Base-by-base conservation (phyloP, 2,329 filamentous ascomycete species). In the Verticillium dahliae region DNA sequence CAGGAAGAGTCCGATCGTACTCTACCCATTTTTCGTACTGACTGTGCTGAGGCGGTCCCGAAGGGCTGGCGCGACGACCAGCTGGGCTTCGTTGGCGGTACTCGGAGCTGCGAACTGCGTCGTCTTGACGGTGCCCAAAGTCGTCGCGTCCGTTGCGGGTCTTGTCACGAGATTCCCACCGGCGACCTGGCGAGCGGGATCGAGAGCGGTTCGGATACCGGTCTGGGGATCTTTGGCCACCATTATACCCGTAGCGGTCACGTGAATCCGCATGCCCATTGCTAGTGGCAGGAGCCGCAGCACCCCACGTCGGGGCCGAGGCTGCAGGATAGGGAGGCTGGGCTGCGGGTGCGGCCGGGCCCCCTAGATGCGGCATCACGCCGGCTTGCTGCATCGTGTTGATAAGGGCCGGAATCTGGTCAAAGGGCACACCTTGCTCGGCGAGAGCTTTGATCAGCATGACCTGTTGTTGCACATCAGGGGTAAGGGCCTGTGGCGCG, bases 1-100 rank as follows among this genome's bases (percentile, higher is more conserved):
- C 80, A 3, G 90, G 88, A 63, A 99, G 81, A 7, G 77, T 85
- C 60, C 83, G 79, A 74, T 99, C 95, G 76, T 85, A 90, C 57
- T 93, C 89, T 63, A 97, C 81, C 82, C 87, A 91, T 76, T 96
- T 97, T 56, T 76, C 68, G 54, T 63, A 60, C 3, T 22, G 60
- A 33, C 75, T 70, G 34, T 69, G 61, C 14, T 71, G 67, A 33
- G 73, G 71, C 52, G 73, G 68, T 52, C 72, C 72, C 57, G 78
- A 72, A 62, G 85, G 85, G 65, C 80, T 84, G 62, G 87, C 81
- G 69, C 86, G 85, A 65, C 89, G 87, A 61, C 86, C 85, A 4
- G 85, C 81, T 56, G 93, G 92, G 70, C 90, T 96, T 71, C 95
- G 91, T 73, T 97, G 92, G 66, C 94, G 90, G 77, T 96, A 97